Evolutionary conservation across 2,329 filamentous ascomycete genomes (phyloP), one percentile per base, ranked within the genome.

Genomic region (Furcasterigmium sp.): DNA sequence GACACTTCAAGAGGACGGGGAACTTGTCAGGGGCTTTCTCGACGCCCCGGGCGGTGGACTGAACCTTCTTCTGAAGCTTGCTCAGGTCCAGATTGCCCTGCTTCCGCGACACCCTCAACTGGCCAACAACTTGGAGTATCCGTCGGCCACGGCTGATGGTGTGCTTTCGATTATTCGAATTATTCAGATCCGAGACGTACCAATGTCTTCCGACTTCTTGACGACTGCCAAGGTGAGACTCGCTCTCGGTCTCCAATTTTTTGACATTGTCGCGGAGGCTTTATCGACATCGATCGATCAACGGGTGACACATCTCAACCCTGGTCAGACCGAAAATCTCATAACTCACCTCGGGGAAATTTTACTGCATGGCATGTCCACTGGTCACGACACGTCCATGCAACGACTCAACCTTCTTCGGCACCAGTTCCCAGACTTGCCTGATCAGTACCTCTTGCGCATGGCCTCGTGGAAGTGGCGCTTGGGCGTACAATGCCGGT

Each of bases 401-500:
- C 56, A 62, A 5, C 45, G 58, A 25, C 46, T 68, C 14, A 46
- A 56, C 25, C 51, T 59, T 9, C 63, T 67, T 46, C 57, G 48
- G 36, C 52, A 54, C 29, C 53, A 45, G 7, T 53, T 64, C 43
- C 70, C 72, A 0, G 47, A 64, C 8, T 59, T 76, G 19, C 55
- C 64, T 8, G 47, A 51, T 3, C 60, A 57, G 3, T 63, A 64
- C 44, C 67, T 68, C 1, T 55, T 68, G 2, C 73, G 77, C 8
- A 68, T 82, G 1, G 68, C 85, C 14, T 64, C 72, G 2, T 69
- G 73, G 41, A 74, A 81, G 43, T 94, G 87, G 84, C 83, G 80
- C 40, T 82, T 95, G 53, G 70, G 72, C 35, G 68, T 84, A 2
- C 68, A 87, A 41, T 80, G 80, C 53, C 84, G 80, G 51, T 81